Percentiles rank a stretch among this genome's conserved stretches.
These are phyloP conservation scores for Magnaporthiopsis incrustans DNA, from an alignment of 2,329 filamentous ascomycete genomes.

Conservation along the genomic window DNA sequence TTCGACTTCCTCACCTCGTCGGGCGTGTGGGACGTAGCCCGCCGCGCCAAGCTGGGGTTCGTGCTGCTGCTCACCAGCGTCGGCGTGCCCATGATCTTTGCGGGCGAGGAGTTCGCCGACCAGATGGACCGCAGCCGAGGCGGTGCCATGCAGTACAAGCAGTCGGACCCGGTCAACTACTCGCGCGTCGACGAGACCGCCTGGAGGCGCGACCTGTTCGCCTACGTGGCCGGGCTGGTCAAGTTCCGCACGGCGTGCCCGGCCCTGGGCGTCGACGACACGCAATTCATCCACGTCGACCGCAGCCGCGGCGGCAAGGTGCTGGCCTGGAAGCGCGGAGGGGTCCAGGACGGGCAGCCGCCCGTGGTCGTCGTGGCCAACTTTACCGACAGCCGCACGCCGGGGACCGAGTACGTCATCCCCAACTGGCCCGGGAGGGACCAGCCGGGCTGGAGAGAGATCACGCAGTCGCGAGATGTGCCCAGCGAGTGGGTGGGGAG, in stretches of 20 bases:
- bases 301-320: constrained; percentile 12
- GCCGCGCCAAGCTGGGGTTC: constrained; percentile 16
- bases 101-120: constrained; percentile 20
- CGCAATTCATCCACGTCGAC: constrained; percentile 17
- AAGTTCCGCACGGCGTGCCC: constrained; percentile 16
- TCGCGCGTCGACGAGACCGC: constrained; percentile 14
- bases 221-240: constrained; percentile 16
- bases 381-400: constrained; percentile 16
- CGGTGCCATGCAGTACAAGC: constrained; percentile 17
- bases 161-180: constrained; percentile 20
- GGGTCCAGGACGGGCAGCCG: background rate
- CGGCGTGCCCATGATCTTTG: constrained; percentile 20
- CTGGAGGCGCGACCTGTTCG: constrained; percentile 16
- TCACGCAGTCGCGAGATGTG: constrained; percentile 16
- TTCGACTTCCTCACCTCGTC: constrained; percentile 16
- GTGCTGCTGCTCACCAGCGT: constrained; percentile 18
- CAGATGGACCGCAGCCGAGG: constrained; percentile 17
- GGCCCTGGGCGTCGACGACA: constrained; percentile 17
- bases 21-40: constrained; percentile 13
- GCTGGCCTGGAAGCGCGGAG: constrained; percentile 16
- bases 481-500: constrained; percentile 16
- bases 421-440: constrained; percentile 16
- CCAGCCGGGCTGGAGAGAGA: constrained; percentile 15
- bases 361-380: constrained; percentile 17
- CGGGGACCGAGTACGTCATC: constrained; percentile 14